A percentile compares a stretch with the other conserved stretches of the same genome.
These are phyloP conservation scores for Microbotryum saponariae DNA, from an alignment of 1,284 basidiomycete genomes.

Conservation along the genomic window DNA sequence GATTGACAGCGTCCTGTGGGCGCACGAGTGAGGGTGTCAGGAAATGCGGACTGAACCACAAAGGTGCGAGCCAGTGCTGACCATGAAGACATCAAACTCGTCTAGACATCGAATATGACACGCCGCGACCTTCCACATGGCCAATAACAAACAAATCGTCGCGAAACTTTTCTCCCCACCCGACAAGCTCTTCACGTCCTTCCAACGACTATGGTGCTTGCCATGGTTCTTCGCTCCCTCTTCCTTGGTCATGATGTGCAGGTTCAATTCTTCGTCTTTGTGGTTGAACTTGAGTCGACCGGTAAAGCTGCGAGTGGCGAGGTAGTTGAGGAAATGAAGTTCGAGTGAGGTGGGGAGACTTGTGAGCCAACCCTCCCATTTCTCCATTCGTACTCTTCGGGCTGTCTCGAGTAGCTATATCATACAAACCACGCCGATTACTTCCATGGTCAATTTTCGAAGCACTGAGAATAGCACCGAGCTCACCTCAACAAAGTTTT, in stretches of 20 bases:
- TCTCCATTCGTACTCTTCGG: slow-evolving; percentile 55
- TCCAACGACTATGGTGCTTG: slow-evolving; percentile 49
- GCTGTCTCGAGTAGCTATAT: slow-evolving; percentile 57
- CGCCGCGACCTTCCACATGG: slow-evolving; percentile 90
- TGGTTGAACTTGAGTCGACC: slow-evolving; percentile 64
- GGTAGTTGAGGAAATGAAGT: slow-evolving; percentile 66
- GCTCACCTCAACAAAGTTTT: too few species aligned
- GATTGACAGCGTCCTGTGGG: slow-evolving; percentile 43
- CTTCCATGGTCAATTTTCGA: slow-evolving; percentile 45
- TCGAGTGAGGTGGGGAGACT: slow-evolving; percentile 80
- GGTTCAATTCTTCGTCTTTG: slow-evolving; percentile 52
- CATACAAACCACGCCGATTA: slow-evolving; percentile 25
- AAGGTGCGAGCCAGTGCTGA: not conserved
- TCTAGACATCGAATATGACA: slow-evolving; percentile 92
- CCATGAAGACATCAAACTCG: slow-evolving; percentile 43
- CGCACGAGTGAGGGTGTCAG: slow-evolving; percentile 1
- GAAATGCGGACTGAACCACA: not conserved
- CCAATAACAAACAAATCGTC: slow-evolving; percentile 83
- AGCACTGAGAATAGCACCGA: too few species aligned
- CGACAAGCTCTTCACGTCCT: slow-evolving; percentile 59
- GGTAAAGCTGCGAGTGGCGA: slow-evolving; percentile 66
- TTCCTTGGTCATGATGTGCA: slow-evolving; percentile 33
- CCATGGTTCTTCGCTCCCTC: slow-evolving; percentile 47
- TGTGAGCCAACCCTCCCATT: slow-evolving; percentile 79
- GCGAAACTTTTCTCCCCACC: slow-evolving; percentile 97